These are phyloP conservation scores for Rhizophagus prolifer DNA, from an alignment of 192 early-diverging fungal species.

Conservation along the genomic window DNA sequence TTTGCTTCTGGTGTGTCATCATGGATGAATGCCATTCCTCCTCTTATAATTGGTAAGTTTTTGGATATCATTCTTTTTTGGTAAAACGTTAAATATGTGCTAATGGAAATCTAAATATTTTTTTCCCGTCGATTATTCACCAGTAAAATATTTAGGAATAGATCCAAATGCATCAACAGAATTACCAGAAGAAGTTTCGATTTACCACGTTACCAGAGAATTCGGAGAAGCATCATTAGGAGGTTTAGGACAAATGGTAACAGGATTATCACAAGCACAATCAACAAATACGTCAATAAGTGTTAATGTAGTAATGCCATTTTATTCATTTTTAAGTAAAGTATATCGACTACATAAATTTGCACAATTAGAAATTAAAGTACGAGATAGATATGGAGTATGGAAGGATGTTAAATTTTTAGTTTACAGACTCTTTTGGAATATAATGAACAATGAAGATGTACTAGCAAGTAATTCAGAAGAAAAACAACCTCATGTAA, in stretches of 20 bases:
- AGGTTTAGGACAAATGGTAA: constrained; percentile 54
- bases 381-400: constrained; percentile 39
- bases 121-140: background rate
- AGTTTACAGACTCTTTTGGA: constrained; percentile 41
- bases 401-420: constrained; percentile 36
- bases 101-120: no score
- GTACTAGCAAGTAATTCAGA: background rate
- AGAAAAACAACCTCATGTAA: background rate
- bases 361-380: constrained; percentile 35
- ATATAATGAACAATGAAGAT: constrained; percentile 16
- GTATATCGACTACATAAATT: constrained; percentile 29
- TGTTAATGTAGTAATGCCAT: constrained; percentile 52
- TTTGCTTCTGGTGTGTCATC: background rate
- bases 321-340: constrained; percentile 46
- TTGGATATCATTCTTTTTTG: background rate
- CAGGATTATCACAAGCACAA: constrained; percentile 48
- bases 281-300: constrained; percentile 37
- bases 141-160: constrained; percentile 40
- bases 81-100: no score
- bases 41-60: background rate
- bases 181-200: constrained; percentile 35
- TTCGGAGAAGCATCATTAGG: constrained; percentile 56
- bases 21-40: background rate
- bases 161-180: constrained; percentile 30
- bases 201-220: constrained; percentile 61